phyloP scores from a whole-genome alignment of 2,329 filamentous ascomycete species.

The Microcera coccophila region DNA sequence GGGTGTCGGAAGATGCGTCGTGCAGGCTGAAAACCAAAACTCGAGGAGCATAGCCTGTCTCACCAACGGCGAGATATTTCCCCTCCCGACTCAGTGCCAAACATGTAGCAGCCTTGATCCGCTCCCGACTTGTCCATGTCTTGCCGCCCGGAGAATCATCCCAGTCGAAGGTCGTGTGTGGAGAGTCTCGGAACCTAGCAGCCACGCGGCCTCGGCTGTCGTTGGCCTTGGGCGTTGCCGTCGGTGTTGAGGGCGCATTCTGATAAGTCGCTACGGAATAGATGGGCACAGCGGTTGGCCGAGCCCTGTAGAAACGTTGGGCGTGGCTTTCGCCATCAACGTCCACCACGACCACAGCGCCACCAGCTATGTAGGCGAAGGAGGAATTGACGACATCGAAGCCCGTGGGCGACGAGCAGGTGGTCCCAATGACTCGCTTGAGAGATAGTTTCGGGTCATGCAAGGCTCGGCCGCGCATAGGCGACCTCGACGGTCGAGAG shows the following conservation, averaged over 20 bases:
- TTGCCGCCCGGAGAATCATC: constrained; percentile 63
- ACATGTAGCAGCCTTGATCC: constrained; percentile 91
- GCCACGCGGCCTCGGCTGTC: constrained; percentile 59
- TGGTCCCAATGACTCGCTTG: constrained; percentile 85
- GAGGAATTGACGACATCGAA: constrained; percentile 76
- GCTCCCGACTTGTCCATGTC: constrained; percentile 83
- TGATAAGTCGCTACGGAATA: constrained; percentile 53
- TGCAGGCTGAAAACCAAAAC: constrained; percentile 86
- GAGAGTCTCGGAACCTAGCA: constrained; percentile 45
- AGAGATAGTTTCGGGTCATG: constrained; percentile 64
- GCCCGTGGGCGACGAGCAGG: constrained; percentile 75
- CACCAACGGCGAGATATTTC: constrained; percentile 83
- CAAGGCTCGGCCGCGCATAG: constrained; percentile 46
- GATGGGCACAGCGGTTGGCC: constrained; percentile 69
- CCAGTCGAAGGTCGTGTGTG: constrained; percentile 47
- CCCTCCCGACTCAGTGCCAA: constrained; percentile 85
- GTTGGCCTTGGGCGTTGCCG: constrained; percentile 56
- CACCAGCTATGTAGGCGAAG: constrained; percentile 90
- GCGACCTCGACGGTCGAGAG: constrained; percentile 60
- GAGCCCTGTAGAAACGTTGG: constrained; percentile 88
- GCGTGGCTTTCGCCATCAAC: constrained; percentile 64
- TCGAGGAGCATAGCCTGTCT: constrained; percentile 89
- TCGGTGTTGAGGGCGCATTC: constrained; percentile 49
- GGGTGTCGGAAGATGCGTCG: constrained; percentile 74
- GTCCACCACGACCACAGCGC: constrained; percentile 84